Evolutionary conservation across 805 yeast species (phyloP).

Genomic region (Metschnikowia baotianmanensis): DNA sequence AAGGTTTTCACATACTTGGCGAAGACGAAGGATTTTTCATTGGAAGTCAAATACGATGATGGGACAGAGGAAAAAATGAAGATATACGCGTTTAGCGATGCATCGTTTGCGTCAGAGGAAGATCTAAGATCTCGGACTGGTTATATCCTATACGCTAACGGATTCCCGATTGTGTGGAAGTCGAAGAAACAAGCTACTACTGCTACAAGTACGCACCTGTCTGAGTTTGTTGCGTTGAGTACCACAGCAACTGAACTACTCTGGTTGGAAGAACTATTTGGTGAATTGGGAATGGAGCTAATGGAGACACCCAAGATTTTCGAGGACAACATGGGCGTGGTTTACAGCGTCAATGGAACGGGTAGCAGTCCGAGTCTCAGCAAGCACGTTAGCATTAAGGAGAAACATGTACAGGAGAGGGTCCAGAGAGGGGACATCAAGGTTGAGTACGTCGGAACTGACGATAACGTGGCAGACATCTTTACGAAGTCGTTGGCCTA

Average conservation of each 20-base stretch:
- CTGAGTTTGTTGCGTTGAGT: slow-evolving; percentile 1
- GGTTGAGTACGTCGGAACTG: slow-evolving; percentile 1
- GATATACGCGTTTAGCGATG: slow-evolving; percentile 5
- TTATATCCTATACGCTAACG: not conserved
- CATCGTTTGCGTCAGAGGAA: slow-evolving; percentile 1
- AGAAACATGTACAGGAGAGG: slow-evolving; percentile 3
- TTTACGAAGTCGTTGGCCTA: not conserved
- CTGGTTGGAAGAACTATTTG: not conserved
- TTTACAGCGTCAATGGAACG: slow-evolving; percentile 5
- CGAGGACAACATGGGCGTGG: slow-evolving; percentile 10
- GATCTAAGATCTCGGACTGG: not conserved
- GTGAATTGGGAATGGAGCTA: slow-evolving; percentile 1
- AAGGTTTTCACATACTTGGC: not conserved
- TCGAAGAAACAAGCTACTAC: slow-evolving; percentile 1
- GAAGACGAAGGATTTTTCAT: not conserved
- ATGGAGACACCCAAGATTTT: slow-evolving; percentile 1
- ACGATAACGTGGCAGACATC: slow-evolving; percentile 3
- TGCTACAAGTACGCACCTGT: not conserved
- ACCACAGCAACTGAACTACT: not conserved
- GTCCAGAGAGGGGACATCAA: not conserved
- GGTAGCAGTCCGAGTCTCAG: slow-evolving; percentile 4
- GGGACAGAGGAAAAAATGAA: not conserved
- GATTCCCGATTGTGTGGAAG: not conserved
- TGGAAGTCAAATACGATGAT: not conserved
- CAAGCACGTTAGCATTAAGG: slow-evolving; percentile 1